Percentiles rank a stretch among this genome's conserved stretches.
Evolutionary conservation across 768 basidiomycete species (phyloP).

Genomic region (Hysterangium stoloniferum): DNA sequence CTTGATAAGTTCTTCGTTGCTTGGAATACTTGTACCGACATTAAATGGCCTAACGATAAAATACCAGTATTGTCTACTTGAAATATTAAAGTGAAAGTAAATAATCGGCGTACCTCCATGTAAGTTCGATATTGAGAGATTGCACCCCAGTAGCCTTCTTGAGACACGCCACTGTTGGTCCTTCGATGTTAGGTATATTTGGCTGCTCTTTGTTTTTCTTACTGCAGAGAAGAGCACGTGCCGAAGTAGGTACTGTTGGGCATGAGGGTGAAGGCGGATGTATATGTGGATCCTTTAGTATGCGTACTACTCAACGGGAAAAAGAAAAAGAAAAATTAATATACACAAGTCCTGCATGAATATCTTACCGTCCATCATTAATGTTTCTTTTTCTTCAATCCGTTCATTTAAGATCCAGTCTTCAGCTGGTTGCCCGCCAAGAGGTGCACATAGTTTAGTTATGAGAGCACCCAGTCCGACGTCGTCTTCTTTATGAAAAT

Average conservation of each 20-base stretch:
- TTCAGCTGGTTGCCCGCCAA: conserved; percentile 21
- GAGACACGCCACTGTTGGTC: conserved; percentile 27
- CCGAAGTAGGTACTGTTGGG: conserved; percentile 16
- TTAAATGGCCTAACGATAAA: conserved; percentile 37
- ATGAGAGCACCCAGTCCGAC: conserved; percentile 1
- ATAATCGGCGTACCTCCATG: conserved; percentile 48
- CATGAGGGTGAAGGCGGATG: conserved; percentile 25
- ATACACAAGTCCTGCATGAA: too few species aligned
- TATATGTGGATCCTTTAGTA: conserved; percentile 44
- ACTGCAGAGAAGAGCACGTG: not conserved
- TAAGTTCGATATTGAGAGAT: conserved; percentile 50
- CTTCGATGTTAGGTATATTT: not conserved
- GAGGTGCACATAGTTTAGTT: conserved; percentile 23
- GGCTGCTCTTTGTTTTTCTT: not conserved
- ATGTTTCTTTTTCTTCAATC: conserved; percentile 41
- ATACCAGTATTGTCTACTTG: not conserved
- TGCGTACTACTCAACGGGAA: conserved; percentile 55
- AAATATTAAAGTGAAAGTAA: conserved; percentile 16
- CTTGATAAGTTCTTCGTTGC: conserved; percentile 24
- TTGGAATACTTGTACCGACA: conserved; percentile 30
- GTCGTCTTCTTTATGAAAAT: conserved; percentile 26
- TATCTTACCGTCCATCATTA: conserved; percentile 51
- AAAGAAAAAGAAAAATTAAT: too few species aligned
- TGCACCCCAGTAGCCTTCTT: conserved; percentile 52
- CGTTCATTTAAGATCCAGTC: conserved; percentile 46